These are phyloP conservation scores for Musa troglodytarum DNA, from an alignment of 176 grass and related monocot genomes.

Conservation along the genomic window DNA sequence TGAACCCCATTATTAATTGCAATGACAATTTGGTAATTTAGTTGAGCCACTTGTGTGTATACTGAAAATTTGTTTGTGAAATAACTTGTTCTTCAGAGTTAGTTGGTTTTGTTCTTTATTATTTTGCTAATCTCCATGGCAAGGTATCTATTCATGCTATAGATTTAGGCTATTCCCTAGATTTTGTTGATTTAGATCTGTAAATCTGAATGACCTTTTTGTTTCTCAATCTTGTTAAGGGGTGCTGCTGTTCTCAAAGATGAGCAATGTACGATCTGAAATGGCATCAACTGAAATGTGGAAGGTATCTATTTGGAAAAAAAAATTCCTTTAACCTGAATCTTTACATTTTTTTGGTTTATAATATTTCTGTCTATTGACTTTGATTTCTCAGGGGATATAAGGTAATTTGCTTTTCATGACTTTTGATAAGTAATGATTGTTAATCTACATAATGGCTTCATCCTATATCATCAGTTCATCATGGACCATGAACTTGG, in stretches of 20 bases:
- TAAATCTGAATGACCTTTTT: constrained; percentile 22
- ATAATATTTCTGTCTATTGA: not conserved
- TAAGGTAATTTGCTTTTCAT: too few relatives aligned
- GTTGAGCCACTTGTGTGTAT: not conserved
- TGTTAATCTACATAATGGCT: not conserved
- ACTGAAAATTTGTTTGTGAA: not conserved
- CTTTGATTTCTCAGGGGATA: too few relatives aligned
- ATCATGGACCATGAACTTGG: not conserved
- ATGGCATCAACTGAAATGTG: constrained; percentile 86
- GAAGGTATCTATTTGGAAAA: constrained; percentile 48
- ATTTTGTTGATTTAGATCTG: not conserved
- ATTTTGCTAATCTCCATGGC: not conserved
- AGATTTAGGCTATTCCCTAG: not conserved
- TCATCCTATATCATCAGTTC: not conserved
- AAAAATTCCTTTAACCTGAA: not conserved
- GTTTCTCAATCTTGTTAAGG: constrained; percentile 42
- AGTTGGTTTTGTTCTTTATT: too few relatives aligned
- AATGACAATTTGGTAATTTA: not conserved
- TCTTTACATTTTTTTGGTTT: not conserved
- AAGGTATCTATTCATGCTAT: not conserved
- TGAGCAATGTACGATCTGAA: constrained; percentile 96
- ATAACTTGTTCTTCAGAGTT: not conserved
- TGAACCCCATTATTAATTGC: not conserved
- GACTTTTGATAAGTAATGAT: too few relatives aligned
- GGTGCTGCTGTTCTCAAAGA: constrained; percentile 78